Percentiles rank a stretch among this genome's conserved stretches.
These are phyloP conservation scores for Entomortierella lignicola DNA, from an alignment of 192 early-diverging fungal species.

Conservation along the genomic window DNA sequence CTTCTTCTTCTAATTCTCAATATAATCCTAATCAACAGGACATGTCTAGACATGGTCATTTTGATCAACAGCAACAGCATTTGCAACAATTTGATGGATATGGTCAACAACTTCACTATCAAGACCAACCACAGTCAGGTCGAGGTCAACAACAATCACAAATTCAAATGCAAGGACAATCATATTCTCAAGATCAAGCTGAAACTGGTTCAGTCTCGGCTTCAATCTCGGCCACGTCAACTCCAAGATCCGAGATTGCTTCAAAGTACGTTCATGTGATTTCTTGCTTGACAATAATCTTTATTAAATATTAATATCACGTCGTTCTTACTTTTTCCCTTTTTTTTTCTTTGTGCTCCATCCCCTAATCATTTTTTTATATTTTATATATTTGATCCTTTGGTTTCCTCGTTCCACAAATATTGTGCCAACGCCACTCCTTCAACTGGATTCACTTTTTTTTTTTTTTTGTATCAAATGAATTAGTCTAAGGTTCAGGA, in stretches of 20 bases:
- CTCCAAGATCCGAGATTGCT: conserved; percentile 29
- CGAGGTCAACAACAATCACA: background rate
- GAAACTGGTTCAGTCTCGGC: background rate
- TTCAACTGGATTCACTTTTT: too few relatives aligned
- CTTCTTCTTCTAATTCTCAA: background rate
- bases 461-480: too few relatives aligned
- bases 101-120: background rate
- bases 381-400: too few relatives aligned
- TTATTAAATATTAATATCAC: too few relatives aligned
- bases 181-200: background rate
- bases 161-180: conserved; percentile 9
- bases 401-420: too few relatives aligned
- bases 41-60: too few relatives aligned
- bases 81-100: background rate
- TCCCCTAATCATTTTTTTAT: too few relatives aligned
- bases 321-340: too few relatives aligned
- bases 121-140: background rate
- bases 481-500: conserved; percentile 47
- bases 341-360: background rate
- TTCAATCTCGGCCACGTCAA: conserved; percentile 22
- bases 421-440: background rate
- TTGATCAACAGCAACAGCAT: conserved; percentile 1
- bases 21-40: too few relatives aligned
- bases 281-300: background rate
- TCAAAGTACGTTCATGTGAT: conserved; percentile 15